A percentile compares a stretch with the other conserved stretches of the same genome.
Conservation (phyloP, 805 yeast genomes). For the Saccharomycopsis javanensis region DNA sequence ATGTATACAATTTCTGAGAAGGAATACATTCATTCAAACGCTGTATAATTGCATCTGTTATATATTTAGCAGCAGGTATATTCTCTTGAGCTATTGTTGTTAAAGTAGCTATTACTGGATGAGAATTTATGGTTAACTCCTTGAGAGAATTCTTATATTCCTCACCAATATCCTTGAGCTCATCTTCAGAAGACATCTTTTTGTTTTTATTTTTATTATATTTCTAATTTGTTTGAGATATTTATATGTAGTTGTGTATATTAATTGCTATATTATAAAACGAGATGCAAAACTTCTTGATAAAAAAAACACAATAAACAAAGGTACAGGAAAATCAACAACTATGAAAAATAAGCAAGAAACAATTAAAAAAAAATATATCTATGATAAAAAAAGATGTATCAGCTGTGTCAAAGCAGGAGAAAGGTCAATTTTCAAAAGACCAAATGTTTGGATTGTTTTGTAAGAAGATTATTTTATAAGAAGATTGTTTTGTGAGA, state of each 20-base stretch:
- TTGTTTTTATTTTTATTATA: neutral
- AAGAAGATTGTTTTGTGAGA: too few relatives aligned
- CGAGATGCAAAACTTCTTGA: neutral
- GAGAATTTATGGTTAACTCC: slow-evolving; percentile 77
- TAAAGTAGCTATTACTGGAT: slow-evolving; percentile 78
- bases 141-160: slow-evolving; percentile 66
- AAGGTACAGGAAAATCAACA: neutral
- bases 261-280: neutral
- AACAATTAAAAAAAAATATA: neutral
- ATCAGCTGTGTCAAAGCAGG: too few relatives aligned
- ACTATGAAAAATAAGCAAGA: neutral
- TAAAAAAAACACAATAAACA: neutral
- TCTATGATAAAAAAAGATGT: too few relatives aligned
- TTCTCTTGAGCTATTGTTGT: slow-evolving; percentile 86
- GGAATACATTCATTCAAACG: slow-evolving; percentile 75
- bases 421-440: too few relatives aligned
- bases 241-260: neutral
- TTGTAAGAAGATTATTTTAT: too few relatives aligned
- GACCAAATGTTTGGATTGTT: too few relatives aligned
- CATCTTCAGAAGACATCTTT: slow-evolving; percentile 18
- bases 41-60: slow-evolving; percentile 63
- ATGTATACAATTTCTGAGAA: slow-evolving; percentile 69
- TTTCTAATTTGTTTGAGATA: neutral
- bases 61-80: slow-evolving; percentile 62
- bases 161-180: slow-evolving; percentile 27